Evolutionary conservation across 2,329 filamentous ascomycete species (phyloP), one percentile per base, ranked within the genome.

Genomic region (Clathrospora elynae): DNA sequence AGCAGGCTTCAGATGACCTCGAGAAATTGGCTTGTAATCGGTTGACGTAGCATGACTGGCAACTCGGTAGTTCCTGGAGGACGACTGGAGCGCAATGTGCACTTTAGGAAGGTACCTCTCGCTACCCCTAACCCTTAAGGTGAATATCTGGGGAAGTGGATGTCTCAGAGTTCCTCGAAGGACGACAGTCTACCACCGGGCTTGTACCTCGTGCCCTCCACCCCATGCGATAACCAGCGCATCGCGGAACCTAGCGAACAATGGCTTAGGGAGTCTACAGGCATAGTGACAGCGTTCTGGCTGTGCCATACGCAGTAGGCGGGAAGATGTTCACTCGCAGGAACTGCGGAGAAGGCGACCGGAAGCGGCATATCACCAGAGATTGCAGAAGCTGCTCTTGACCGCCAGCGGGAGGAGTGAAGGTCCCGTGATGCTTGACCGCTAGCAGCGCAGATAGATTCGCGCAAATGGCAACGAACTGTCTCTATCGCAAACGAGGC

Each of bases 1-100:
- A 35, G 28, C 35, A 13, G 30, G 10, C 40, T 49, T 34, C 67
- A 62, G 63, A 62, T 70, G 67, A 70, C 67, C 66, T 66, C 47
- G 61, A 62, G 52, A 53, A 49, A 51, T 52, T 55, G 50, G 47
- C 39, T 53, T 55, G 63, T 59, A 56, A 48, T 58, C 35, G 49
- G 47, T 59, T 53, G 51, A 61, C 53, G 59, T 68, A 57, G 62
- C 62, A 57, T 46, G 42, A 33, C 41, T 34, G 50, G 36, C 46
- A 42, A 26, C 20, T 37, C 36, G 24, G 42, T 32, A 36, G 47
- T 46, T 46, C 42, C 43, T 50, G 35, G 33, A 48, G 38, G 43
- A 50, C 49, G 31, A 36, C 46, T 50, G 35, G 39, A 41, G 47
- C 44, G 43, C 43, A 53, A 45, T 43, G 46, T 45, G 48, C 50